These are phyloP conservation scores for Eutypella sp. DNA, from an alignment of 2,329 filamentous ascomycete species.

Conservation along the genomic window DNA sequence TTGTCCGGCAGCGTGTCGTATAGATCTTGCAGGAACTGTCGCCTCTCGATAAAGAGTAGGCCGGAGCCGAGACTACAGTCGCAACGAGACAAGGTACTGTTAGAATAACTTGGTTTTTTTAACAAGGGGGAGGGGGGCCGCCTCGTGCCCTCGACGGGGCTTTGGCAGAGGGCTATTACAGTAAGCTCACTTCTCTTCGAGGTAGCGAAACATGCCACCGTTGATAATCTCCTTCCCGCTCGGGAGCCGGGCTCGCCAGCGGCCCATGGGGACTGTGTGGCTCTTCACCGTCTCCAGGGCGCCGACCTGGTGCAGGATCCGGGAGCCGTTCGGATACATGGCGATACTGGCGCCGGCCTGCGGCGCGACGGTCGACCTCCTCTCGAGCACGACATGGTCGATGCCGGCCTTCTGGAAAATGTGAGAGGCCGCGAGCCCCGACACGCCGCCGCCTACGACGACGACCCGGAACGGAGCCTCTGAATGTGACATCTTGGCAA, in stretches of 20 bases:
- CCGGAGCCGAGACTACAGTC: too few species aligned
- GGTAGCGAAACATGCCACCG: too few species aligned
- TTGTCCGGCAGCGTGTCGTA: constrained; percentile 6
- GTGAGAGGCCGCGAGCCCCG: constrained; percentile 21
- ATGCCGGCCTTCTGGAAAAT: constrained; percentile 22
- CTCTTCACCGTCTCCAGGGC: background rate
- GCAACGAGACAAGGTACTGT: too few species aligned
- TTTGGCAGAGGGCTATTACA: too few species aligned
- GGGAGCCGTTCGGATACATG: background rate
- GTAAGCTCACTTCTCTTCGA: too few species aligned
- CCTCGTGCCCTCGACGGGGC: too few species aligned
- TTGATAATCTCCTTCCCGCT: too few species aligned
- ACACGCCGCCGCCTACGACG: constrained; percentile 20
- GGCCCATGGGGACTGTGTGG: too few species aligned
- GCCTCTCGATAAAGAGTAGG: constrained; percentile 4
- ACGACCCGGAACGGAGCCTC: constrained; percentile 16
- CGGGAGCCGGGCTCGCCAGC: too few species aligned
- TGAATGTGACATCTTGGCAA: too few species aligned
- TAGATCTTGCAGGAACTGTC: constrained; percentile 3
- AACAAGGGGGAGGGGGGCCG: too few species aligned
- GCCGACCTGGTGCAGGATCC: background rate
- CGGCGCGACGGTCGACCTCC: background rate
- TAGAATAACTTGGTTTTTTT: too few species aligned
- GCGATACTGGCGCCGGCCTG: background rate
- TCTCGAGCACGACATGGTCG: constrained; percentile 32